These are phyloP conservation scores for Plasmopara halstedii DNA, from an alignment of 352 stramenopile species.

Conservation along the genomic window DNA sequence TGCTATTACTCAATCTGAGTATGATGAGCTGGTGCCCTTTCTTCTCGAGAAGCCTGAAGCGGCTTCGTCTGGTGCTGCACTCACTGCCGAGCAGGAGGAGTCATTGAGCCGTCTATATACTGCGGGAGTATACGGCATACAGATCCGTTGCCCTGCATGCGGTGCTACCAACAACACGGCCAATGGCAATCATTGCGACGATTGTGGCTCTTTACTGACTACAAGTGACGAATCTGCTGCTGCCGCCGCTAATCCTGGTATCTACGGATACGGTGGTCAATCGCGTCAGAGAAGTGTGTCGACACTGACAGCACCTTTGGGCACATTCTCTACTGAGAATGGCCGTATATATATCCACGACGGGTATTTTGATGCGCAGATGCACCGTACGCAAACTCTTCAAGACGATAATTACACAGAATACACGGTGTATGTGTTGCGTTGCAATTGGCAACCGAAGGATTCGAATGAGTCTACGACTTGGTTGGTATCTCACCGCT, in stretches of 20 bases:
- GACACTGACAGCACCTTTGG: constrained; percentile 60
- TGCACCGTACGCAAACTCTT: constrained; percentile 79
- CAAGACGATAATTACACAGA: constrained; percentile 87
- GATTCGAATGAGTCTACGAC: constrained; percentile 27
- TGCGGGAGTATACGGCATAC: constrained; percentile 71
- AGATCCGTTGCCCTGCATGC: constrained; percentile 82
- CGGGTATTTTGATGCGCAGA: constrained; percentile 76
- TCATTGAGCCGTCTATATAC: constrained; percentile 74
- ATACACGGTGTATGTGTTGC: constrained; percentile 85
- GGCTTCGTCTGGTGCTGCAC: constrained; percentile 44
- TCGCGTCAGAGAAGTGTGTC: constrained; percentile 50
- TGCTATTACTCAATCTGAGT: constrained; percentile 76
- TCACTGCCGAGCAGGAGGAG: constrained; percentile 77
- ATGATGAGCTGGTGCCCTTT: constrained; percentile 85
- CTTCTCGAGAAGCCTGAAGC: constrained; percentile 62
- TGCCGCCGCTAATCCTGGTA: constrained; percentile 32
- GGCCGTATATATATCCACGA: constrained; percentile 79
- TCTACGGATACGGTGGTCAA: constrained; percentile 40
- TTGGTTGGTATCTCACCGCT: constrained; percentile 27
- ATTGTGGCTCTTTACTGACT: constrained; percentile 78
- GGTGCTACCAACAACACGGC: constrained; percentile 84
- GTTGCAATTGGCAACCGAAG: constrained; percentile 75
- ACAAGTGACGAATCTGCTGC: constrained; percentile 55
- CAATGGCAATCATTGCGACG: constrained; percentile 83
- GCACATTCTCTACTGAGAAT: constrained; percentile 71